Conservation (phyloP, 2,329 filamentous ascomycete species). For the Sclerotinia sclerotiorum region DNA sequence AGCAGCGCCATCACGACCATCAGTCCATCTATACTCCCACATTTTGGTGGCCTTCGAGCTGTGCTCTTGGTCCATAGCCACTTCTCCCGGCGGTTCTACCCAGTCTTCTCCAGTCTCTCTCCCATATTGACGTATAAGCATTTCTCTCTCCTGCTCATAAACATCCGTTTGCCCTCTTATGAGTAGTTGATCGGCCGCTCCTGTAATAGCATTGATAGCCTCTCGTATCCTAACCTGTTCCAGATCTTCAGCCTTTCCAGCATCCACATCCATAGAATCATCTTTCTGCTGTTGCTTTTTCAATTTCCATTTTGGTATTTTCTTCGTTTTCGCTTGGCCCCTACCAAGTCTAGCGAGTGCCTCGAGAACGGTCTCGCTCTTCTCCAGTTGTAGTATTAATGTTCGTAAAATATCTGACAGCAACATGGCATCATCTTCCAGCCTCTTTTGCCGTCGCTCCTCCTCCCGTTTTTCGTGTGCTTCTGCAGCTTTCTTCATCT, state of each 20-base stretch:
- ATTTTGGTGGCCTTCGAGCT: constrained; percentile 43
- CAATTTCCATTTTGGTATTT: constrained; percentile 66
- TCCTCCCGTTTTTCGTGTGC: constrained; percentile 83
- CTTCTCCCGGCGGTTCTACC: constrained; percentile 53
- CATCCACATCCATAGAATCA: constrained; percentile 70
- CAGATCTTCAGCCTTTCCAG: constrained; percentile 59
- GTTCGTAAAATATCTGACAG: constrained; percentile 71
- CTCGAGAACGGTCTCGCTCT: constrained; percentile 83
- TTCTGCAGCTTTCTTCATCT: constrained; percentile 83
- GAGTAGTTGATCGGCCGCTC: constrained; percentile 83
- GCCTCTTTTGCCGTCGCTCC: constrained; percentile 68
- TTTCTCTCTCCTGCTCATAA: constrained; percentile 84
- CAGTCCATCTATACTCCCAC: constrained; percentile 95
- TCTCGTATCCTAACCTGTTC: constrained; percentile 69
- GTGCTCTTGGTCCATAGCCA: constrained; percentile 39
- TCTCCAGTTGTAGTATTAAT: constrained; percentile 72
- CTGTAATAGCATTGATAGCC: constrained; percentile 79
- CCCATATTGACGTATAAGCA: constrained; percentile 77
- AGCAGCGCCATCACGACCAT: constrained; percentile 75
- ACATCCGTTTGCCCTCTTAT: constrained; percentile 83
- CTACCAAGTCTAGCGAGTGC: constrained; percentile 79
- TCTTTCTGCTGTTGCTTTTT: constrained; percentile 64
- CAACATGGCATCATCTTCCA: constrained; percentile 71
- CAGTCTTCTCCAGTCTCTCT: constrained; percentile 87
- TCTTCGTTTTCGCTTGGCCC: constrained; percentile 58